A percentile compares a stretch with the other conserved stretches of the same genome.
Conservation (phyloP, 345 rosid genomes). For the Populus tremula region DNA sequence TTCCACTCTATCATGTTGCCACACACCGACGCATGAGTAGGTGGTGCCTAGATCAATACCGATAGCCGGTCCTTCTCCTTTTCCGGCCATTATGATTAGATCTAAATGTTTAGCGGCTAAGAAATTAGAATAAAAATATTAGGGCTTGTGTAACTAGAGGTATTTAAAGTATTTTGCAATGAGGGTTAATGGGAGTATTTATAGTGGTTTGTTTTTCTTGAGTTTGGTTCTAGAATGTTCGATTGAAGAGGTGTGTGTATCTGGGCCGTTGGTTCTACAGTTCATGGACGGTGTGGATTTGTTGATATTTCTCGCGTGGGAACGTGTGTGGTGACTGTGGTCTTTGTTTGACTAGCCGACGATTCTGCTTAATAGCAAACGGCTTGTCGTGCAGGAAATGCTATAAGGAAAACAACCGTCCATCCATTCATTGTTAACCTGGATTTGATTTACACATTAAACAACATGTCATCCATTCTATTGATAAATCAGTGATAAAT, state of each 20-base stretch:
- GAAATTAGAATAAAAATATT: neutral
- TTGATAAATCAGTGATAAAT: rapidly evolving
- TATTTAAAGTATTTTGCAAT: rapidly evolving
- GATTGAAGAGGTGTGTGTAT: neutral
- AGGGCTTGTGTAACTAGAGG: neutral
- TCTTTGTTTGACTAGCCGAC: neutral
- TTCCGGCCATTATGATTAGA: conserved; percentile 11
- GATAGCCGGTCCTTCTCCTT: conserved; percentile 29
- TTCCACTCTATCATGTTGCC: conserved; percentile 34
- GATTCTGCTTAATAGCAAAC: neutral
- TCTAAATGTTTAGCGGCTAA: neutral
- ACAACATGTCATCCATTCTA: neutral
- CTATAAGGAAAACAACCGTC: no score
- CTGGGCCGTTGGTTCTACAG: conserved; percentile 14
- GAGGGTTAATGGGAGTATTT: neutral
- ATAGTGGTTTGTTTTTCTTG: conserved; percentile 1
- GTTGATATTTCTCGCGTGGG: neutral
- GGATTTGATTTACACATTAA: neutral
- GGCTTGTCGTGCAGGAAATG: neutral
- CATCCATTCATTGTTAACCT: neutral
- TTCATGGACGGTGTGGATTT: conserved; percentile 9
- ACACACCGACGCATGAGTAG: conserved; percentile 32
- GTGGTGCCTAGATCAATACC: conserved; percentile 35
- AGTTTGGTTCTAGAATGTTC: conserved; percentile 31
- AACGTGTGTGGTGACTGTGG: neutral